phyloP scores from a whole-genome alignment of 441 rosid genomes.

The Geranium incanum region DNA sequence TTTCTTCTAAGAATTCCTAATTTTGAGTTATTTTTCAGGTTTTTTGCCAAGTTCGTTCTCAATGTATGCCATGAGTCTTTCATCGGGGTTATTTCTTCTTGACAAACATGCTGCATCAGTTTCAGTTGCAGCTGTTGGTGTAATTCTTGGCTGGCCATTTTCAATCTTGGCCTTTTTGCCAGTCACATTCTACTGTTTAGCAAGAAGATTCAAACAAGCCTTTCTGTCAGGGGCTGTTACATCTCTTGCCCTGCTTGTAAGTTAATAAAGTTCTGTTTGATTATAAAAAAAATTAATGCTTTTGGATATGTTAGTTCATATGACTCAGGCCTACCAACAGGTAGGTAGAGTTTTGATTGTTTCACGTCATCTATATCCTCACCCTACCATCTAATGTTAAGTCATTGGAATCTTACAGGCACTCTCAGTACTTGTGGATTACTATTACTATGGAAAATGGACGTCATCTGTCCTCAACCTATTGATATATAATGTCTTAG shows the following conservation, averaged over 20 bases:
- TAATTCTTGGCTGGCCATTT: slow-evolving; percentile 94
- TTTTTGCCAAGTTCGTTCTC: slow-evolving; percentile 95
- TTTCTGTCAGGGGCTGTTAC: slow-evolving; percentile 59
- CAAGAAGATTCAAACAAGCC: slow-evolving; percentile 53
- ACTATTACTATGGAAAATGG: slow-evolving; percentile 62
- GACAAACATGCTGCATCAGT: slow-evolving; percentile 66
- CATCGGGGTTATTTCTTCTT: slow-evolving; percentile 80
- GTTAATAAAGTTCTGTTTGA: slow-evolving; percentile 23
- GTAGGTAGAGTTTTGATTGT: neutral
- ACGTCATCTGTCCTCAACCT: slow-evolving; percentile 84
- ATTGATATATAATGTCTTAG: slow-evolving; percentile 70
- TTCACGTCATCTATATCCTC: neutral
- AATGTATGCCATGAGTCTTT: slow-evolving; percentile 91
- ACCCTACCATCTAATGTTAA: neutral
- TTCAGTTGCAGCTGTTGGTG: slow-evolving; percentile 56
- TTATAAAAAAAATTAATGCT: neutral
- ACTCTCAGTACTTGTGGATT: slow-evolving; percentile 57
- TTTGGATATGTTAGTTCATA: no score
- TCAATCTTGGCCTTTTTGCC: slow-evolving; percentile 84
- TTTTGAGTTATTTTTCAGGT: slow-evolving; percentile 36
- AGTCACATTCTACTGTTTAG: slow-evolving; percentile 50
- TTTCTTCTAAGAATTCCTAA: neutral
- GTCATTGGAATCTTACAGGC: slow-evolving; percentile 42
- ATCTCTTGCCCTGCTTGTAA: slow-evolving; percentile 51
- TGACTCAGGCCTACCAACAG: slow-evolving; percentile 2